Conservation (phyloP, 768 basidiomycete species). For the Mycena rebaudengoi region DNA sequence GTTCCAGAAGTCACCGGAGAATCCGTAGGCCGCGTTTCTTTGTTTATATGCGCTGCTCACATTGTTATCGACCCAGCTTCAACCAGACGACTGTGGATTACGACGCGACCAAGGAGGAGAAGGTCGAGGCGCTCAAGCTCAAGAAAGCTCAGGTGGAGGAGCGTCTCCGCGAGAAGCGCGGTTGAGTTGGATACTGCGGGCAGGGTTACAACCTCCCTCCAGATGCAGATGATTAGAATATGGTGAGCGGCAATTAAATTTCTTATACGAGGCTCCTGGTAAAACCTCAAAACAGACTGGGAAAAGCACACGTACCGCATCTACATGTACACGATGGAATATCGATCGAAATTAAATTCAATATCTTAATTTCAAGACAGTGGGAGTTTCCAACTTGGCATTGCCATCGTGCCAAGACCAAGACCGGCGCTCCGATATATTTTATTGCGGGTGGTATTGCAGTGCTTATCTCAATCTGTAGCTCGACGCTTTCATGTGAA, state of each 20-base stretch:
- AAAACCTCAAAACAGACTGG: too few species aligned
- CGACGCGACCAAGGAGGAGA: slow-evolving; percentile 89
- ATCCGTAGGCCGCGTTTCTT: slow-evolving; percentile 69
- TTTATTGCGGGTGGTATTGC: too few species aligned
- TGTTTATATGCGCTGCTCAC: background rate
- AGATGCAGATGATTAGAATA: background rate
- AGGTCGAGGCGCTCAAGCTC: slow-evolving; percentile 75
- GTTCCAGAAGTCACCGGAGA: slow-evolving; percentile 96
- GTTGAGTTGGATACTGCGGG: slow-evolving; percentile 12
- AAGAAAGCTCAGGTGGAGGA: slow-evolving; percentile 72
- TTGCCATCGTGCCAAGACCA: too few species aligned
- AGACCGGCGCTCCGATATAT: too few species aligned
- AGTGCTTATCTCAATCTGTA: too few species aligned
- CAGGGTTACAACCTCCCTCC: background rate
- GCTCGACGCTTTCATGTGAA: too few species aligned
- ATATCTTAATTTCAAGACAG: too few species aligned
- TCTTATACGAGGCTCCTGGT: background rate
- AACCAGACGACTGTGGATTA: slow-evolving; percentile 84
- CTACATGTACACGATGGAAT: slow-evolving; percentile 18
- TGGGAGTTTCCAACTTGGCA: too few species aligned
- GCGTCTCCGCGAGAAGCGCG: slow-evolving; percentile 62
- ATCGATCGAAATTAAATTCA: slow-evolving; percentile 16
- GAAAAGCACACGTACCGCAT: slow-evolving; percentile 1
- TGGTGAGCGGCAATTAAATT: background rate
- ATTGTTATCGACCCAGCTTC: slow-evolving; percentile 58